Percentiles rank a stretch among this genome's conserved stretches.
These are phyloP conservation scores for Ilex paraguariensis DNA, from an alignment of 305 asterid species.

Conservation along the genomic window DNA sequence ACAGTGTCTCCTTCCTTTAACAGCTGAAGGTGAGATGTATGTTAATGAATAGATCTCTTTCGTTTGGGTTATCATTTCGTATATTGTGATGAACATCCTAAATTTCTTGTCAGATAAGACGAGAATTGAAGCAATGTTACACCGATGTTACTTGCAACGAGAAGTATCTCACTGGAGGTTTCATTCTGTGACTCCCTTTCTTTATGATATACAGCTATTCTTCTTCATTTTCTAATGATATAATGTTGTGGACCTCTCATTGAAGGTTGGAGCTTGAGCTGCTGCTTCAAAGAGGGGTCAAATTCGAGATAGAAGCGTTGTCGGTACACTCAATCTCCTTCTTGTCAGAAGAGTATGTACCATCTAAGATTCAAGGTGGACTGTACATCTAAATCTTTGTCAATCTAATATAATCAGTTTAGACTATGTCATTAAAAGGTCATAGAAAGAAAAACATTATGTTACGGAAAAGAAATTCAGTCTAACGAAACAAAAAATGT, in stretches of 20 bases:
- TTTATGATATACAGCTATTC: slow-evolving; percentile 1
- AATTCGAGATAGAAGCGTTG: slow-evolving; percentile 89
- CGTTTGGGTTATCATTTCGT: slow-evolving; percentile 1
- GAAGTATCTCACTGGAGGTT: slow-evolving; percentile 92
- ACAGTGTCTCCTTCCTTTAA: slow-evolving; percentile 78
- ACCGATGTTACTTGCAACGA: slow-evolving; percentile 71
- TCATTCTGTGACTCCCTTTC: slow-evolving; percentile 7
- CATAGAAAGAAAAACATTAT: too few species aligned
- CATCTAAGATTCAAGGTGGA: slow-evolving; percentile 58
- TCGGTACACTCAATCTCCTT: slow-evolving; percentile 66
- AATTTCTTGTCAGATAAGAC: slow-evolving; percentile 49
- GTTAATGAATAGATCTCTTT: slow-evolving; percentile 7
- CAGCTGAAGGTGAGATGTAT: slow-evolving; percentile 50
- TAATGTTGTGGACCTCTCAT: background rate
- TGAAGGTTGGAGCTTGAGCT: slow-evolving; percentile 66
- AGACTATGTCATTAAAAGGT: too few species aligned
- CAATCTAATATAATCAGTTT: too few species aligned
- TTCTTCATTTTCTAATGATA: background rate
- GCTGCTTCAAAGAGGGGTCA: slow-evolving; percentile 65
- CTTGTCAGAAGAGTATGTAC: slow-evolving; percentile 67
- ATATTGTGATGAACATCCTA: slow-evolving; percentile 10
- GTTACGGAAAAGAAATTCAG: slow-evolving; percentile 1
- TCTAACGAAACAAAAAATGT: too few species aligned
- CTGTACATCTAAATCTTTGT: slow-evolving; percentile 30
- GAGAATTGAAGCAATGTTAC: slow-evolving; percentile 54